Evolutionary conservation across 768 basidiomycete species (phyloP).

Genomic region (Phaffia australis): DNA sequence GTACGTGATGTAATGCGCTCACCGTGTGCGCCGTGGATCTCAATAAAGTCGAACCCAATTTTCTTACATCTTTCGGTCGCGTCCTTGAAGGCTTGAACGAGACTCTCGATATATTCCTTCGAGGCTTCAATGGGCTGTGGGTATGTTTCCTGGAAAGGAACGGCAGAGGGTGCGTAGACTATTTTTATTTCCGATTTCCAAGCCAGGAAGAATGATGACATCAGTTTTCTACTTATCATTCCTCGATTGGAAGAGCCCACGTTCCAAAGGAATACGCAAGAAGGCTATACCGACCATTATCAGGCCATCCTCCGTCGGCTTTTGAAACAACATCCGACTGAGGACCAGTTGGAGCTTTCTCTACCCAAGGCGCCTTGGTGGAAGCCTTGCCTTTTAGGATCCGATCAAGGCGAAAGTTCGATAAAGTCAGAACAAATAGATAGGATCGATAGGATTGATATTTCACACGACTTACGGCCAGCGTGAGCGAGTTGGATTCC

Average conservation of each 20-base stretch:
- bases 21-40: slow-evolving; percentile 35
- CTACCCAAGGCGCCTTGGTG: slow-evolving; percentile 56
- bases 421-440: background rate
- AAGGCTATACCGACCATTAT: slow-evolving; percentile 43
- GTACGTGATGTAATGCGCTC: background rate
- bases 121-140: slow-evolving; percentile 54
- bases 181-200: slow-evolving; percentile 26
- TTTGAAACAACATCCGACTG: slow-evolving; percentile 40
- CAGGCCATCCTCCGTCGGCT: slow-evolving; percentile 61
- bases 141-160: slow-evolving; percentile 49
- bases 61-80: slow-evolving; percentile 47
- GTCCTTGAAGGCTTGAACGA: slow-evolving; percentile 52
- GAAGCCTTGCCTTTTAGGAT: slow-evolving; percentile 48
- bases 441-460: background rate
- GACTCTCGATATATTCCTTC: slow-evolving; percentile 45
- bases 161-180: slow-evolving; percentile 55
- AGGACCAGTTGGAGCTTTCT: slow-evolving; percentile 25
- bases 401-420: background rate
- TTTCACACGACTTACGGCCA: slow-evolving; percentile 48
- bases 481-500: slow-evolving; percentile 74
- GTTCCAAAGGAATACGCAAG: background rate
- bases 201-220: background rate
- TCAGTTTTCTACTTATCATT: background rate
- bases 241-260: background rate
- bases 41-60: slow-evolving; percentile 47